Conservation (phyloP, 1,139 yeast genomes). For the Yamadazyma spencermartinsiae region DNA sequence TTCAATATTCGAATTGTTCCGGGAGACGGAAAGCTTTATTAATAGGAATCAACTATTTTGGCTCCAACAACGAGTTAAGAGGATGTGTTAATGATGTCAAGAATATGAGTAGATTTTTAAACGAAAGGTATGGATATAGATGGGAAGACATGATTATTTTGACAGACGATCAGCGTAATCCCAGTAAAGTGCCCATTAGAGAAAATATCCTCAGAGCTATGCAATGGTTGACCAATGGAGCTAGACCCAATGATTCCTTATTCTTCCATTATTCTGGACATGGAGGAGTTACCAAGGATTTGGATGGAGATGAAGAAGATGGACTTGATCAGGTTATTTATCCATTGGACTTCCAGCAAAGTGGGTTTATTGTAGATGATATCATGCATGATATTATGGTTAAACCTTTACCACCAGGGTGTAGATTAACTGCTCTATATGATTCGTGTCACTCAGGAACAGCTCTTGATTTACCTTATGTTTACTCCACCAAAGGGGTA, state of each 20-base stretch:
- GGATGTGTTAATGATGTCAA: conserved; percentile 88
- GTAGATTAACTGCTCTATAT: conserved; percentile 81
- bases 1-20: conserved; percentile 72
- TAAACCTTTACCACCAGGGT: conserved; percentile 74
- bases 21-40: conserved; percentile 81
- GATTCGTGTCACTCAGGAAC: conserved; percentile 97
- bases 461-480: conserved; percentile 83
- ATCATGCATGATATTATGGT: conserved; percentile 83
- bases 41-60: conserved; percentile 85
- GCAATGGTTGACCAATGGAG: conserved; percentile 86
- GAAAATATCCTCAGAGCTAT: conserved; percentile 82
- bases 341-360: conserved; percentile 79
- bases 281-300: conserved; percentile 81
- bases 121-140: conserved; percentile 62
- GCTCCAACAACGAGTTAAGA: conserved; percentile 64
- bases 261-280: conserved; percentile 94
- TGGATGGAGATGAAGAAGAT: conserved; percentile 87
- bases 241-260: conserved; percentile 80
- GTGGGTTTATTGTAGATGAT: conserved; percentile 82
- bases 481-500: conserved; percentile 88
- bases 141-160: conserved; percentile 81
- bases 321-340: conserved; percentile 89
- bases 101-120: conserved; percentile 59
- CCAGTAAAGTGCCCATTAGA: conserved; percentile 69
- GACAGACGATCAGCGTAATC: conserved; percentile 71